A percentile compares a stretch with the other conserved stretches of the same genome.
These are phyloP conservation scores for Salix exigua DNA, from an alignment of 345 rosid species.

Conservation along the genomic window DNA sequence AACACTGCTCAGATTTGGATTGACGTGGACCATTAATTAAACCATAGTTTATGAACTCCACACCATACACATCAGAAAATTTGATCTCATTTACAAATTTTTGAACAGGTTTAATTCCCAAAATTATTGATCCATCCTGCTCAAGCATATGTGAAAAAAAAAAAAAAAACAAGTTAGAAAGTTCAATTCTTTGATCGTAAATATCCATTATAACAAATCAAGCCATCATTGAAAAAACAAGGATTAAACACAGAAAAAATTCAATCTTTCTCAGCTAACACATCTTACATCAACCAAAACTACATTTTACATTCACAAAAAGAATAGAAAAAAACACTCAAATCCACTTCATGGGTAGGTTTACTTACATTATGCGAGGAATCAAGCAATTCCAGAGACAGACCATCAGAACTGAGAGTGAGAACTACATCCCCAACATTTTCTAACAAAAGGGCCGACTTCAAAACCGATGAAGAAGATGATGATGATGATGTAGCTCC, in stretches of 20 bases:
- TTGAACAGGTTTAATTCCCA: constrained; percentile 42
- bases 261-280: no score
- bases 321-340: not conserved
- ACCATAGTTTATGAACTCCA: constrained; percentile 48
- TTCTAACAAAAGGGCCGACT: constrained; percentile 50
- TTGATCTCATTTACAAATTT: constrained; percentile 35
- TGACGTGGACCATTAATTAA: constrained; percentile 31
- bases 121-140: constrained; percentile 55
- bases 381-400: constrained; percentile 65
- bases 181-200: no score
- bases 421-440: constrained; percentile 65
- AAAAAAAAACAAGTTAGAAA: not conserved
- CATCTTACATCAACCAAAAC: no score
- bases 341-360: no score
- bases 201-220: no score
- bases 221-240: no score
- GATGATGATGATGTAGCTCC: not conserved
- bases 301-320: no score
- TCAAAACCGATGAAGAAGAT: constrained; percentile 16
- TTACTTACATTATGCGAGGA: constrained; percentile 45
- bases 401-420: constrained; percentile 50
- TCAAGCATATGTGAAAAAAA: constrained; percentile 14
- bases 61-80: constrained; percentile 67
- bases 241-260: no score
- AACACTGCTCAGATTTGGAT: constrained; percentile 28